Conservation (phyloP, 2,329 filamentous ascomycete species). For the Epichloe hybrida region DNA sequence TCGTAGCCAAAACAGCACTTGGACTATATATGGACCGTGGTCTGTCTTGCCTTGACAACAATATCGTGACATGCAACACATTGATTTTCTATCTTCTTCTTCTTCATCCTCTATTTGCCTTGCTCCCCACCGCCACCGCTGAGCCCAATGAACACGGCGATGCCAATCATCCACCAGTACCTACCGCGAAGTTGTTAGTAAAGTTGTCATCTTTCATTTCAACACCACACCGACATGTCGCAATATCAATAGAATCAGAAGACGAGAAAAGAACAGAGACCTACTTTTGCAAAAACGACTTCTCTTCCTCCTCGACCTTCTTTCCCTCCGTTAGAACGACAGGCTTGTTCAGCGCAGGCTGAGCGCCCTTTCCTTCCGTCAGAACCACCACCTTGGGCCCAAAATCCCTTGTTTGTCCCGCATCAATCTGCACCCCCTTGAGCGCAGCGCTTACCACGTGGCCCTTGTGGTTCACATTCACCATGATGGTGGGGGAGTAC, state of each 20-base stretch:
- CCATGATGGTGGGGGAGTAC: constrained; percentile 39
- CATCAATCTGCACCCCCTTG: constrained; percentile 47
- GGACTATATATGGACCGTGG: not conserved
- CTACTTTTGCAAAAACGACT: constrained; percentile 54
- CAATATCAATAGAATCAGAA: not conserved
- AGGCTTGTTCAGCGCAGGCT: constrained; percentile 49
- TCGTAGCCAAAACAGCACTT: not conserved
- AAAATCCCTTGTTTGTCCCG: constrained; percentile 51
- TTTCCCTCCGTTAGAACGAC: constrained; percentile 49
- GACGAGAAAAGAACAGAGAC: constrained; percentile 12
- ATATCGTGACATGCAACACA: constrained; percentile 8
- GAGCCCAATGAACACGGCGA: constrained; percentile 38
- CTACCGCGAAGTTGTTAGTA: constrained; percentile 28
- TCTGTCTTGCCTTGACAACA: too few species aligned
- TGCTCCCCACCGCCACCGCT: constrained; percentile 32
- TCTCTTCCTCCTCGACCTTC: constrained; percentile 42
- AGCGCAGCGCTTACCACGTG: constrained; percentile 36
- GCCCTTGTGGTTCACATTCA: constrained; percentile 34
- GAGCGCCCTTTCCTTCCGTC: constrained; percentile 33
- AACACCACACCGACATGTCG: not conserved
- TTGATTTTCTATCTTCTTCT: not conserved
- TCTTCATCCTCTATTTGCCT: constrained; percentile 26
- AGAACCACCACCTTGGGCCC: constrained; percentile 44
- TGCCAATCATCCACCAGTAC: constrained; percentile 53
- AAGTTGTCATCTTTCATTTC: not conserved